Base-by-base conservation (phyloP, 176 grass and related monocot species). In the Olyra latifolia region DNA sequence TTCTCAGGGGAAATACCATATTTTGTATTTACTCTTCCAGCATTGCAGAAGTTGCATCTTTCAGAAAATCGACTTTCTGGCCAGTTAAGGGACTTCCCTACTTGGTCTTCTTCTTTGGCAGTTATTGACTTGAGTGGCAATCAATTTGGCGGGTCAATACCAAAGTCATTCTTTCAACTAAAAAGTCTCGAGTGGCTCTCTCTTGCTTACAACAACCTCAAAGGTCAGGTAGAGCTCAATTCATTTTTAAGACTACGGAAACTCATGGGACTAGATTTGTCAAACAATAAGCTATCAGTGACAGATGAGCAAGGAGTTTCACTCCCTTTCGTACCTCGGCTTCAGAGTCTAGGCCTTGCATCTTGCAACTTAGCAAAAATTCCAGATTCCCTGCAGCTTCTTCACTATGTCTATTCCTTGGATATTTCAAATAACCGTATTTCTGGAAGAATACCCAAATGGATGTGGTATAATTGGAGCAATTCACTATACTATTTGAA, bases 351-450 rank as follows among this genome's bases (percentile, higher is more conserved):
- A 45, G 2, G 8, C 17, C 70, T 87, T 27, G 27, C 40, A 56
- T 77, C 71, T 2, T 87, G 85, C 50, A 76, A 69, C 40, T 28
- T 82, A 16, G 82, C 41, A 8, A 41, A 7, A 23, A 29, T 87
- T 49, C 78, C 61, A 40, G 56, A 25, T 28, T 59, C 22, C 10
- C 8, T 59, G 8, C 56, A 59, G 3, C n/a, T 12, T 59, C n/a
- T 59, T 22, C 56, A 2, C 32, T 35, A 28, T 59, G 56, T 59
- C 23, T 1, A 0, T 29, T 2, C 42, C 82, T 55, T 60, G 19
- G 62, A 88, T 19, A 24, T 88, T 25, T 88, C 81, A 79, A 84
- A 19, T 4, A 88, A 84, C 8, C 40, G 70, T 16, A 73, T 88
- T 13, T 49, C 32, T 24, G 87, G 87, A 1, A 55, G 38, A 17